A percentile compares a stretch with the other conserved stretches of the same genome.
Evolutionary conservation across 306 rosid genomes (phyloP).

Genomic region (Vigna unguiculata): DNA sequence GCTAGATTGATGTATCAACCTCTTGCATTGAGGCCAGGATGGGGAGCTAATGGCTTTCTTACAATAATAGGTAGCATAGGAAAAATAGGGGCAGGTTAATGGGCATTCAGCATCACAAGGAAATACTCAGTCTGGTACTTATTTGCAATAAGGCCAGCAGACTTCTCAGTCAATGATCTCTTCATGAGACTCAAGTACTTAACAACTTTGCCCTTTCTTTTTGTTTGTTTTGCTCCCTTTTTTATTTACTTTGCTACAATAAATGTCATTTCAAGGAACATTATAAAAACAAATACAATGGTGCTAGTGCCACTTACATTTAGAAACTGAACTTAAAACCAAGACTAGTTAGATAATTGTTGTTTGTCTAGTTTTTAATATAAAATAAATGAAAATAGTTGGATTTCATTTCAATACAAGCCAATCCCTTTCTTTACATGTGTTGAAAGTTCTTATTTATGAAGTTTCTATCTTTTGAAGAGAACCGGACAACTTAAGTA

Average conservation of each 20-base stretch:
- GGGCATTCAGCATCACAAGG: slow-evolving; percentile 64
- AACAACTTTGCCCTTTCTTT: slow-evolving; percentile 60
- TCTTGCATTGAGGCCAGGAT: slow-evolving; percentile 71
- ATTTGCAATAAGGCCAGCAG: slow-evolving; percentile 57
- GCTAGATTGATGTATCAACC: slow-evolving; percentile 70
- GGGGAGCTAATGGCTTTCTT: slow-evolving; percentile 70
- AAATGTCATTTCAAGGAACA: too few species aligned
- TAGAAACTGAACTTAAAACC: too few species aligned
- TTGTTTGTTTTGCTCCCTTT: neutral
- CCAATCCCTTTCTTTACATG: neutral
- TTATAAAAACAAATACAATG: too few species aligned
- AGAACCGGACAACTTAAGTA: slow-evolving; percentile 52
- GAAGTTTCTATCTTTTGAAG: slow-evolving; percentile 46
- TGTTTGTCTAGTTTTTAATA: too few species aligned
- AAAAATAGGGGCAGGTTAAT: slow-evolving; percentile 77
- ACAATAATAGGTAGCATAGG: slow-evolving; percentile 67
- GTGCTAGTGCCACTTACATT: neutral
- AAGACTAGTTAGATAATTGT: too few species aligned
- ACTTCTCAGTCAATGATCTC: slow-evolving; percentile 49
- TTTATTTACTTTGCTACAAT: too few species aligned
- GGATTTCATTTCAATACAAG: neutral
- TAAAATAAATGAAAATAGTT: too few species aligned
- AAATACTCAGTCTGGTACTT: slow-evolving; percentile 48
- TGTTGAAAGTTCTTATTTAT: slow-evolving; percentile 33
- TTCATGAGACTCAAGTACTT: slow-evolving; percentile 64